Base-by-base conservation (phyloP, 73 alveolate species). In the Stentor coeruleus region DNA sequence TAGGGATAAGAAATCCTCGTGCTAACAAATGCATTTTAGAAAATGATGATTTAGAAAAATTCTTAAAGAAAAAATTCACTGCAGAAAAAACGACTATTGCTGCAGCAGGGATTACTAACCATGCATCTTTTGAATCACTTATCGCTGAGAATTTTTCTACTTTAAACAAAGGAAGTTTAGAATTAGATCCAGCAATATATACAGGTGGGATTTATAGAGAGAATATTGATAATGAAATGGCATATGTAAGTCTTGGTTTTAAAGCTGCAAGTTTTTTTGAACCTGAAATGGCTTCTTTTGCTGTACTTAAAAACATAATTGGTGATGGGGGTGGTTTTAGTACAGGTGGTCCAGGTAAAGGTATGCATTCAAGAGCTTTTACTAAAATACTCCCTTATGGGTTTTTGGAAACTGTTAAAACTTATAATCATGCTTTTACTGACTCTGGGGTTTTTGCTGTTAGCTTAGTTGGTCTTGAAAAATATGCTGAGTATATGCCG, bases 331-430 rank as follows among this genome's bases (percentile, higher is more conserved):
- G 89, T 60, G 59, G 86, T 0, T 83, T 91, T 83, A 58, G 87
- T 39, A 87, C 93, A 0, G 97, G 97, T 33, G 97, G 97, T 3
- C 97, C 97, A 28, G 97, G 97, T 3, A 91, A 91, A 74, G 97
- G 97, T 41, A 91, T 91, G 94, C 84, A 89, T 77, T 91, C 94
- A 73, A 85, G 95, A 82, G 93, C 97, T 42, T 83, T 82, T 72
- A 91, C 95, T 31, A 80, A 6, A 49, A 49, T 49, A 11, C 20
- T 49, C 6, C 66, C 66, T 49, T 20, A 49, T 11, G 66, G 66
- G 28, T 49, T 49, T 20, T 11, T 49, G 6, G 66, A 49, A 49
- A 49, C 28, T 49, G 66, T 49, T 20, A 49, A 49, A 49, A 49
- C 66, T 49, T 20, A 49, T 11, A 6, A 49, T 49, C 20, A 11